phyloP scores from a whole-genome alignment of 345 rosid genomes.

The Anacardium occidentale region DNA sequence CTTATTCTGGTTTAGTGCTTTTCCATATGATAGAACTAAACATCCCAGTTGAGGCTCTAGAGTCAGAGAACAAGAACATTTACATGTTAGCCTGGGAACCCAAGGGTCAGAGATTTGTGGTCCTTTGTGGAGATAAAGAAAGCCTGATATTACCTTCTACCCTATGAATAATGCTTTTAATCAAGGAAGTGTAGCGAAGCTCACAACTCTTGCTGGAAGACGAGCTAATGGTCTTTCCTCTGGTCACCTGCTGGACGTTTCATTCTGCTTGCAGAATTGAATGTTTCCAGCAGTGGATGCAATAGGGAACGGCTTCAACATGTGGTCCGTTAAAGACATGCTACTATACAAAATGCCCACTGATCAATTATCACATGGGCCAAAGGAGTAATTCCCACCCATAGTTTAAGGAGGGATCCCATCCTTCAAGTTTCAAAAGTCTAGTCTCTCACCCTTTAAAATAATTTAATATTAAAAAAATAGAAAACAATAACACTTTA shows the following conservation, averaged over 20 bases:
- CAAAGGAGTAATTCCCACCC: too few species aligned
- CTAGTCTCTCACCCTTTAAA: too few species aligned
- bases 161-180: not conserved
- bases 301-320: constrained; percentile 39
- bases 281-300: constrained; percentile 37
- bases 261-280: constrained; percentile 30
- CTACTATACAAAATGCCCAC: constrained; percentile 29
- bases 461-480: too few species aligned
- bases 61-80: constrained; percentile 38
- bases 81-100: constrained; percentile 43
- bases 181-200: not conserved
- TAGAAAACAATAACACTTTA: too few species aligned
- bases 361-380: too few species aligned
- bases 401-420: too few species aligned
- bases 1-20: constrained; percentile 38
- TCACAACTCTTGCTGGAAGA: not conserved
- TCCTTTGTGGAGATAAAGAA: not conserved
- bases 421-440: too few species aligned
- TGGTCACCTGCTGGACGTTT: constrained; percentile 40
- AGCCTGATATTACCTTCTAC: constrained; percentile 2
- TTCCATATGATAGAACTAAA: constrained; percentile 35
- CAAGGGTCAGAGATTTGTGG: constrained; percentile 20
- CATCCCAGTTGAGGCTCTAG: constrained; percentile 39
- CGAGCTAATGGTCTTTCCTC: constrained; percentile 35
- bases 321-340: constrained; percentile 40